Evolutionary conservation across 2,329 filamentous ascomycete genomes (phyloP).

Genomic region (Dothideomycetes sp.): DNA sequence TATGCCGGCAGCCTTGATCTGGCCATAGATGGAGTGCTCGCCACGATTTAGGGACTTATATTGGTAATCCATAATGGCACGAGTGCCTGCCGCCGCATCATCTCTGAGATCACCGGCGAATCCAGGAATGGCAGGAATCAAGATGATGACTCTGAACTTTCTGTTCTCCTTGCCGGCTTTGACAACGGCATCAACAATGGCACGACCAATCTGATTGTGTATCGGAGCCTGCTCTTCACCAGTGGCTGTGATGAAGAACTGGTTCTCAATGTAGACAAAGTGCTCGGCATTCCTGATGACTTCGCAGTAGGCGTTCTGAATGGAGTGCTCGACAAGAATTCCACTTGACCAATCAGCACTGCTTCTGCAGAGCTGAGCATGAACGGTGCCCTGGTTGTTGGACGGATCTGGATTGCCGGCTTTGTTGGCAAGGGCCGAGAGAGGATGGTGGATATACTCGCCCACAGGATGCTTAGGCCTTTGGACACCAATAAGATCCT

Average conservation of each 20-base stretch:
- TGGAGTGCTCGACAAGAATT: slow-evolving; percentile 72
- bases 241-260: slow-evolving; percentile 95
- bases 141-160: slow-evolving; percentile 81
- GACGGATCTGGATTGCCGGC: slow-evolving; percentile 33
- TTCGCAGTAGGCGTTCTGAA: slow-evolving; percentile 78
- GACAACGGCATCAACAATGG: slow-evolving; percentile 85
- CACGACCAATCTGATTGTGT: slow-evolving; percentile 74
- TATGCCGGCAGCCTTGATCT: slow-evolving; percentile 61
- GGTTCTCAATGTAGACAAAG: slow-evolving; percentile 95
- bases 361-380: slow-evolving; percentile 78
- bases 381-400: slow-evolving; percentile 55
- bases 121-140: slow-evolving; percentile 86
- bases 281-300: slow-evolving; percentile 81
- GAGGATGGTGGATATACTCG: slow-evolving; percentile 72
- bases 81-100: slow-evolving; percentile 70
- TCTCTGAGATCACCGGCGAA: slow-evolving; percentile 86
- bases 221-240: slow-evolving; percentile 78
- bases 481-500: slow-evolving; percentile 81
- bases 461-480: slow-evolving; percentile 82
- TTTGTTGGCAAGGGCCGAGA: slow-evolving; percentile 58
- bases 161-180: slow-evolving; percentile 68
- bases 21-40: slow-evolving; percentile 79
- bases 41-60: slow-evolving; percentile 93
- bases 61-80: slow-evolving; percentile 95
- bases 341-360: slow-evolving; percentile 91